phyloP scores from a whole-genome alignment of 1,139 yeast species.

The Citeromyces hawaiiensis region DNA sequence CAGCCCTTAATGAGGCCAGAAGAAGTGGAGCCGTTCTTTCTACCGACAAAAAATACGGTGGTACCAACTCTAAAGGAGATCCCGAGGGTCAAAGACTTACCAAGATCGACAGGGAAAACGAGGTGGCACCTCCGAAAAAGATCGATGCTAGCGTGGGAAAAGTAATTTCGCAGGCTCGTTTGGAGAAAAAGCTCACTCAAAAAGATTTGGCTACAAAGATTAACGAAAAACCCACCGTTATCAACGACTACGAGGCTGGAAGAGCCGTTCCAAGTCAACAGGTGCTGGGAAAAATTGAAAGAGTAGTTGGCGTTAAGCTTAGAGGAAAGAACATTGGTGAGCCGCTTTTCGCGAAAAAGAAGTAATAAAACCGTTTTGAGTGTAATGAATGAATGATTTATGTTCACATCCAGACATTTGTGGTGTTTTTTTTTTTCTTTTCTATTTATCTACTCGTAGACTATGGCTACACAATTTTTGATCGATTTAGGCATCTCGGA shows the following conservation, averaged over 20 bases:
- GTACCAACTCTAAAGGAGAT: constrained; percentile 49
- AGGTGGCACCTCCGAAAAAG: constrained; percentile 87
- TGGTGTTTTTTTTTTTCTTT: not conserved
- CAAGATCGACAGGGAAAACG: constrained; percentile 86
- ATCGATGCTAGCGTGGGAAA: constrained; percentile 76
- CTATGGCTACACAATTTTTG: constrained; percentile 18
- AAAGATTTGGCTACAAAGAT: constrained; percentile 92
- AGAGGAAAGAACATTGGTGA: constrained; percentile 94
- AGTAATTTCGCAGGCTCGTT: constrained; percentile 76
- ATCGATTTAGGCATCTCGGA: constrained; percentile 16
- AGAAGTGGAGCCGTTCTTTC: constrained; percentile 81
- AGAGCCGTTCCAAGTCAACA: constrained; percentile 97
- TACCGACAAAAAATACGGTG: constrained; percentile 85
- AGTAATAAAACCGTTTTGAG: constrained; percentile 18
- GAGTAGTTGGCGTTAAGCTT: constrained; percentile 87
- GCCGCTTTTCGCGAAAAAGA: constrained; percentile 71
- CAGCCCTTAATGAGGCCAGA: constrained; percentile 85
- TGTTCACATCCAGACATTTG: not conserved
- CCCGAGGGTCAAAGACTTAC: constrained; percentile 94
- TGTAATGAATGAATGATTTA: not conserved
- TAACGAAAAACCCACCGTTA: constrained; percentile 90
- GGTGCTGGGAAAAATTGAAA: constrained; percentile 79
- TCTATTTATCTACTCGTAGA: too few relatives aligned
- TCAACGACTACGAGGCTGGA: constrained; percentile 95
- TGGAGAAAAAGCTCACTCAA: constrained; percentile 81